These are phyloP conservation scores for Emiliania huxleyi DNA, from an alignment of 78 protist genomes.

Conservation along the genomic window DNA sequence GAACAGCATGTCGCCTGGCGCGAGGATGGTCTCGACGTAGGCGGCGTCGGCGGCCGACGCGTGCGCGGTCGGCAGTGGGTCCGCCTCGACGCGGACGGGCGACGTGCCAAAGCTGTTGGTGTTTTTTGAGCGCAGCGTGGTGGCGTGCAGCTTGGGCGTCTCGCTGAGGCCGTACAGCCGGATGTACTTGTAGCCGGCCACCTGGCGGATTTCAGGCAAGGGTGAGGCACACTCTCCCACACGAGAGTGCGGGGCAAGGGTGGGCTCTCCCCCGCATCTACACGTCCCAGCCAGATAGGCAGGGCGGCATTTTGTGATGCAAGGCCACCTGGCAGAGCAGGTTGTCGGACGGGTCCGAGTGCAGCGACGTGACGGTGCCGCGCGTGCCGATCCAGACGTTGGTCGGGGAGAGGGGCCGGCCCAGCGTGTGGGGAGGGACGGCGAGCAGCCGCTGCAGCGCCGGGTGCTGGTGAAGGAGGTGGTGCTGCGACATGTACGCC, in stretches of 20 bases:
- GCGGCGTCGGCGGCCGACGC: constrained; percentile 24
- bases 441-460: not conserved
- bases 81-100: constrained; percentile 50
- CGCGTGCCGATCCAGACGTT: constrained; percentile 71
- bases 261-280: too few species aligned
- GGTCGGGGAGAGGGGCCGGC: not conserved
- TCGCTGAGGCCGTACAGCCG: constrained; percentile 46
- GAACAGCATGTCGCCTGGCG: constrained; percentile 70
- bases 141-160: constrained; percentile 29
- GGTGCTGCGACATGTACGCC: constrained; percentile 20
- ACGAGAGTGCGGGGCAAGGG: too few species aligned
- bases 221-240: too few species aligned
- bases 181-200: constrained; percentile 65
- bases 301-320: too few species aligned
- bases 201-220: too few species aligned
- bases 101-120: not conserved
- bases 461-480: not conserved
- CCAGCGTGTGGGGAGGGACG: not conserved
- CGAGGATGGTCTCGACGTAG: constrained; percentile 35
- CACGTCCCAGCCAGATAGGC: too few species aligned
- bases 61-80: constrained; percentile 13
- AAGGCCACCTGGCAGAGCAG: constrained; percentile 48
- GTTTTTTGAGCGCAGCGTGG: not conserved
- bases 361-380: constrained; percentile 72
- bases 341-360: constrained; percentile 63